Evolutionary conservation across 1,284 basidiomycete genomes (phyloP), one percentile per base, ranked within the genome.

Genomic region (Ganoderma leucocontextum): DNA sequence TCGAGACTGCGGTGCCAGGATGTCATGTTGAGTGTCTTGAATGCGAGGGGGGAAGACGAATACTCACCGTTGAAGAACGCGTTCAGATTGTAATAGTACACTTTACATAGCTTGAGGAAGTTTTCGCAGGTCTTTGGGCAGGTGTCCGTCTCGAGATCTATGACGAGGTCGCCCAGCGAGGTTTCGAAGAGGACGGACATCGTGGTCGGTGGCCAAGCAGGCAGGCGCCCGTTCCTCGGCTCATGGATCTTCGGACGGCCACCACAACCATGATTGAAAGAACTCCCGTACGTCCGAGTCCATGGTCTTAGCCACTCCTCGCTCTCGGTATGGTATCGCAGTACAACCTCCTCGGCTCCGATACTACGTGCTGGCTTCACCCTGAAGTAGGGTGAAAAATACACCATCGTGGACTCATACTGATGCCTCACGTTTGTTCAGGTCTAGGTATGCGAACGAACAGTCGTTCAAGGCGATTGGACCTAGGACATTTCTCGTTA

Each of bases 101-200:
- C 86, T 83, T 97, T 97, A 83, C 96, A 98, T 64, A 99, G 86
- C 80, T 99, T 99, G 71, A 99, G 88, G 78, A 99, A 99, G 86
- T 99, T 99, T 79, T 95, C 89, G 82, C 93, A 96, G 42, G 92
- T 95, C 78, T 88, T 91, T 0, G 97, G 97, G 79, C 96, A 98
- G 52, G 85, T 83, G 13, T 97, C 95, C n/a, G 93, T 91, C 78
- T 98, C 95, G 59, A 99, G 86, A 83, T 99, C 97, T 78, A 99
- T 95, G 72, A 99, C 95, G 66, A 99, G 86, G 83, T 99, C 97
- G 70, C 97, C 97, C 1, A 99, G 83, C 42, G 96, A 98, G 7
- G 97, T 99, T 85, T 99, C 97, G 72, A 99, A 89, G 70, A 99
- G 87, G 60, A 99, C 95, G 72, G 96, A 98, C 97, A 98, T 98